Percentiles rank a stretch among this genome's conserved stretches.
These are phyloP conservation scores for Monosporascus sp. DNA, from an alignment of 2,329 filamentous ascomycete genomes.

Conservation along the genomic window DNA sequence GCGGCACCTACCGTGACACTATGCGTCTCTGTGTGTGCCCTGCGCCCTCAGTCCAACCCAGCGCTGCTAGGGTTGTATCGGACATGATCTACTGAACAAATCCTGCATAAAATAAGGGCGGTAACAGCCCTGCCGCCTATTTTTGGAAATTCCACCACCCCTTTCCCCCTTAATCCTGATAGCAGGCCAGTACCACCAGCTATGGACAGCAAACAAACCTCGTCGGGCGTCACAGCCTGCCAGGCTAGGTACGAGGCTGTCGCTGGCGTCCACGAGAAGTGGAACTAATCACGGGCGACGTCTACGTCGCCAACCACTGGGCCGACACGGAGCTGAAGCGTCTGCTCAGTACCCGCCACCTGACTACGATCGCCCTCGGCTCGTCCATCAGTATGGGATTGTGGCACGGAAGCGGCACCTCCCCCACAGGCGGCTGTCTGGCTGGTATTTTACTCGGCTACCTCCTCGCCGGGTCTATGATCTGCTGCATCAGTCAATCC, in stretches of 20 bases:
- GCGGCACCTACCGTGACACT: too few relatives aligned
- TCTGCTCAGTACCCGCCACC: constrained; percentile 37
- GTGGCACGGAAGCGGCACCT: constrained; percentile 39
- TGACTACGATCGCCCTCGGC: constrained; percentile 48
- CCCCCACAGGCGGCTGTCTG: constrained; percentile 34
- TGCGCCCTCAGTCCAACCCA: too few relatives aligned
- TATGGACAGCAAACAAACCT: too few relatives aligned
- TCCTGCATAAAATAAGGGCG: too few relatives aligned
- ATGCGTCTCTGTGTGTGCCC: too few relatives aligned
- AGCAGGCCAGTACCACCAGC: too few relatives aligned
- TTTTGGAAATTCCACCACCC: too few relatives aligned
- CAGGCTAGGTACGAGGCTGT: constrained; percentile 19
- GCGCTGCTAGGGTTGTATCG: too few relatives aligned
- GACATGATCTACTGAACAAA: too few relatives aligned
- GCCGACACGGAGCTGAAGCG: constrained; percentile 30
- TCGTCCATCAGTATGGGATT: constrained; percentile 41
- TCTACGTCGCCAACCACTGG: constrained; percentile 9
- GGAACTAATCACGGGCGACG: constrained; percentile 10
- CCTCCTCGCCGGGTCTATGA: constrained; percentile 38
- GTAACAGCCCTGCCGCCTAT: too few relatives aligned
- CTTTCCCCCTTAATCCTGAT: too few relatives aligned
- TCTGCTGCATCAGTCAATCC: constrained; percentile 39
- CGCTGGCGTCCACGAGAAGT: constrained; percentile 18
- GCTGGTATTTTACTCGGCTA: constrained; percentile 40
- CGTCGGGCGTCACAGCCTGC: constrained; percentile 19